Conservation (phyloP, 2,329 filamentous ascomycete species). For the Trichoderma gracile region DNA sequence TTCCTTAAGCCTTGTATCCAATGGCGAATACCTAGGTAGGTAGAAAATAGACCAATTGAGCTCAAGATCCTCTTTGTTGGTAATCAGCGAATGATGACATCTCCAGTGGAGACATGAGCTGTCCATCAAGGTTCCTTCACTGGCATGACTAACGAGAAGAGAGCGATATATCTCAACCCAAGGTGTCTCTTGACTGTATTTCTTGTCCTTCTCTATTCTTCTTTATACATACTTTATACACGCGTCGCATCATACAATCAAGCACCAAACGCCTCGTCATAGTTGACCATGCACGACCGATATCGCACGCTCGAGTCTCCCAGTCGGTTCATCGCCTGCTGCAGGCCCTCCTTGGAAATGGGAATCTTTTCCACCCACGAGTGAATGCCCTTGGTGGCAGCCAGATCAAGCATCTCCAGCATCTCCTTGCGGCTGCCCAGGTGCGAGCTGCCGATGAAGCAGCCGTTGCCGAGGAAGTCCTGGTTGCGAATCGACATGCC, state of each 20-base stretch:
- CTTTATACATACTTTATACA: not conserved
- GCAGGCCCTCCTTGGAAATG: slow-evolving; percentile 70
- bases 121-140: slow-evolving; percentile 8
- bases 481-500: slow-evolving; percentile 71
- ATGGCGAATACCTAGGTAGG: too few species aligned
- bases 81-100: not conserved
- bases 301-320: slow-evolving; percentile 72
- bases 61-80: not conserved
- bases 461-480: slow-evolving; percentile 73
- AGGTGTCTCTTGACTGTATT: not conserved
- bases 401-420: slow-evolving; percentile 70
- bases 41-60: too few species aligned
- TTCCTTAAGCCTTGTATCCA: too few species aligned
- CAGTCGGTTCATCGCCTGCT: slow-evolving; percentile 67
- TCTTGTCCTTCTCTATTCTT: not conserved
- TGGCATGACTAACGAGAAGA: not conserved
- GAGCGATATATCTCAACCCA: slow-evolving; percentile 3
- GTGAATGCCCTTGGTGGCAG: slow-evolving; percentile 67
- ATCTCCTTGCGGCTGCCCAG: slow-evolving; percentile 70
- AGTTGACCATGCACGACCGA: slow-evolving; percentile 72
- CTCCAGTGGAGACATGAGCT: not conserved
- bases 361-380: slow-evolving; percentile 73
- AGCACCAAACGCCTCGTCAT: slow-evolving; percentile 65
- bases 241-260: slow-evolving; percentile 30
- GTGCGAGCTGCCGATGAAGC: slow-evolving; percentile 70